Base-by-base conservation (phyloP, 2,329 filamentous ascomycete species). In the Aspergillus ruber region DNA sequence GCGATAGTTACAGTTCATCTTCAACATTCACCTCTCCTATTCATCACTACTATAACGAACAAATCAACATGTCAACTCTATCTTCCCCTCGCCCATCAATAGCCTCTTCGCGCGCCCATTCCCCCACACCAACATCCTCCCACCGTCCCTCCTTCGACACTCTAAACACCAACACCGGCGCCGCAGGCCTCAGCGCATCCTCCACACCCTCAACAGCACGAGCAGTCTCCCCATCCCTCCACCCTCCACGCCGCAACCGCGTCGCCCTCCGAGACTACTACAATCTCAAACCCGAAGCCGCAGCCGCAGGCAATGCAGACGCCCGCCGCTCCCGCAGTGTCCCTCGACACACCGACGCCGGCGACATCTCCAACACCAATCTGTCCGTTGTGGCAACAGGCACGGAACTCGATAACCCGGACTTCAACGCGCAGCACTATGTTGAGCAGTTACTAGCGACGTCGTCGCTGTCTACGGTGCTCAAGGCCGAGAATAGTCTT, bases 211-310 rank as follows among this genome's bases (percentile, higher is more conserved):
- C 67, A 60, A 59, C 70, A 65, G 48, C 77, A 73, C 64, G 68
- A 44, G 62, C 66, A 9, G 46, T 67, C 36, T 68, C 69, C 29
- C 66, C 67, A n/a, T 63, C 63, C 27, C 41, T 61, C 41, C 57
- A 62, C 35, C 60, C 61, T 17, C 36, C 36, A 39, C 77, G 80
- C 48, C 78, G 86, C 52, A 95, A 95, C 71, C 86, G 91, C 55
- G 82, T 86, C 47, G 91, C 91, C 6, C 79, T 97, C 17, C 86
- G 93, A 59, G 90, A 96, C 64, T 97, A 95, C 75, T 97, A 97
- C 72, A 93, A 93, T 64, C 79, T 97, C 43, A 85, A 83, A 55
- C 66, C 75, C 3, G 63, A 69, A 6, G 60, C 67, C 36, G 69
- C 61, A 33, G 13, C 33, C 33, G 25, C 25, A 29, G 59, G 59